Base-by-base conservation (phyloP, 148 eudicot species). In the Chenopodium album region DNA sequence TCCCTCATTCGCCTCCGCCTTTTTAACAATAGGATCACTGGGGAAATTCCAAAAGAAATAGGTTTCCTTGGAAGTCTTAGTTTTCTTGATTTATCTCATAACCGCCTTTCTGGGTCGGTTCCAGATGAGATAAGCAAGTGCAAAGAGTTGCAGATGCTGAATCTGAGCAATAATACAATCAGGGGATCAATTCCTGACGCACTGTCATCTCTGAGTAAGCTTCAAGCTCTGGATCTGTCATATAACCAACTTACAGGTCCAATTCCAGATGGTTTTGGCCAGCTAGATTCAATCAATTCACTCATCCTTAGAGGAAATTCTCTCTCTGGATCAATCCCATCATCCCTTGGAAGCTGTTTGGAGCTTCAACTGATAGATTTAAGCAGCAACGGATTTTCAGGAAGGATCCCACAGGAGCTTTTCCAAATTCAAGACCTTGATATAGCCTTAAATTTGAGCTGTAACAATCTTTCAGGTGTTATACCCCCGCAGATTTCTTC, bases 211-310 rank as follows among this genome's bases (percentile, higher is more conserved):
- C 85, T 94, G 46, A 74, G 75, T 41, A 89, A 83, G 65, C 91
- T 94, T 76, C 92, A 94, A 76, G 91, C 91, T 47, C 73, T 94
- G 76, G 97, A 94, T 89, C 83, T 91, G 84, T 94, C 98, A 4
- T 74, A 44, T 50, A 94, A 94, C 78, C 87, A 84, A 84, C 76
- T 94, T 77, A 44, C 10, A 28, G 97, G 98, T 79, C 62, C 86
- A 3, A 86, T 92, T 69, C 93, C 97, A 54, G 87, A 68, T 3
- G 87, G 82, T 82, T 81, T 89, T 63, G 94, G 95, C 4, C 83
- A 90, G 16, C 84, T 94, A 14, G 76, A 64, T 71, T 88, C 94
- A 1, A 84, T 94, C 8, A 89, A 86, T 75, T 86, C 89, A 71
- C 93, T 94, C 60, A 72, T 85, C 34, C 79, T 94, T 50, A 80